Evolutionary conservation across 805 yeast genomes (phyloP).

Genomic region (Candida ponderosae): DNA sequence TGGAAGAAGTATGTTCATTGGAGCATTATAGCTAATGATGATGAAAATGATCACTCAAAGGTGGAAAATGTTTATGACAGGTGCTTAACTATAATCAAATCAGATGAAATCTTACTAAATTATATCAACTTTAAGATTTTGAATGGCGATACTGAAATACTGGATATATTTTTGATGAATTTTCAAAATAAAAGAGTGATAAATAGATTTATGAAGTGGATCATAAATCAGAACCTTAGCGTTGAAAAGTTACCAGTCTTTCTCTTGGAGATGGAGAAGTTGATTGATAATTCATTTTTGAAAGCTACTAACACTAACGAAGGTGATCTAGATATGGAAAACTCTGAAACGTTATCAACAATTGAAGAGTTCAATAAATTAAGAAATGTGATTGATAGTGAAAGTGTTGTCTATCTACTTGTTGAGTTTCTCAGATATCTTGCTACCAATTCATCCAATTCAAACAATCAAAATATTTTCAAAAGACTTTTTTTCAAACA

Average conservation of each 20-base stretch:
- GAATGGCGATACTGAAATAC: slow-evolving; percentile 5
- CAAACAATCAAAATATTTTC: not conserved
- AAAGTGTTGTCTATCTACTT: too few species aligned
- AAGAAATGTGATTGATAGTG: too few species aligned
- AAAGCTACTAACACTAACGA: not conserved
- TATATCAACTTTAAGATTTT: slow-evolving; percentile 15
- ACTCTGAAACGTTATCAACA: too few species aligned
- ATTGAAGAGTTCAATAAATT: too few species aligned
- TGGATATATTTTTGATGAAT: slow-evolving; percentile 10
- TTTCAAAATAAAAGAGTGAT: not conserved
- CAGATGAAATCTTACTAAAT: slow-evolving; percentile 10
- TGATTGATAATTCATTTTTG: not conserved
- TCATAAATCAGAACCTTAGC: too few species aligned
- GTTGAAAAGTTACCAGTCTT: too few species aligned
- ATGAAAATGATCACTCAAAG: slow-evolving; percentile 2
- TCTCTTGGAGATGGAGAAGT: not conserved
- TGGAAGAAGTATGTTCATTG: slow-evolving; percentile 68
- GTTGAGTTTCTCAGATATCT: not conserved
- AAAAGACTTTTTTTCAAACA: not conserved
- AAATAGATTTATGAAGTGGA: not conserved
- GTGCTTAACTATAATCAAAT: not conserved
- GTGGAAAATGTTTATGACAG: slow-evolving; percentile 2
- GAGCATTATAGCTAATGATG: slow-evolving; percentile 16
- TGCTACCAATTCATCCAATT: not conserved
- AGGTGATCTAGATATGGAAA: not conserved